Base-by-base conservation (phyloP, 371 early-diverging fungal species). In the Syncephalis plumigaleata region DNA sequence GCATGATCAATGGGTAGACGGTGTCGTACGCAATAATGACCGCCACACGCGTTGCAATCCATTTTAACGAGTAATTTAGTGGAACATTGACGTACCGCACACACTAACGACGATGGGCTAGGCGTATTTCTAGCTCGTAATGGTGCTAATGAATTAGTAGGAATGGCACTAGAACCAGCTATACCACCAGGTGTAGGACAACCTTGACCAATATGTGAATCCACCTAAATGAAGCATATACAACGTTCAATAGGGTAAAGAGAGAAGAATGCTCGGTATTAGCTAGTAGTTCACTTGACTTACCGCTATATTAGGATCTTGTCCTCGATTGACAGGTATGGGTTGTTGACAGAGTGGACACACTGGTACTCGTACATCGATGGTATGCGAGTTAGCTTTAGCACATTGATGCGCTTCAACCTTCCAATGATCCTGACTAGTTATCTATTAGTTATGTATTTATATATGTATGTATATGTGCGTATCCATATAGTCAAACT, bases 11-110 rank as follows among this genome's bases (percentile, higher is more conserved):
- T 43, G 26, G 63, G 72, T n/a, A 74, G 46, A 27, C 78, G 61
- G 59, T 78, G 78, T 43, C 75, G 74, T 39, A 78, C 65, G 53
- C 78, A 78, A 49, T 62, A 78, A 8, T 70, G 61, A n/a, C 66
- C 55, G 3, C 62, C 58, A 51, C 78, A 78, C 18, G 61, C 65
- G 44, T 67, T 53, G 49, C 78, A 78, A 18, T 66, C 47, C 53
- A 76, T 65, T 5, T 71, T 73, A 5, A 78, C 73, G 9, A 73
- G 52, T 36, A 68, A 54, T 37, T 72, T 66, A 27, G 68, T 67
- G 45, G 66, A 68, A 45, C 78, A 78, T 3, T 62, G 70, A 37
- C 58, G 61, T 47, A 59, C 56, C 15, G 61, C 59, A 49, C 78
- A 78, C n/a, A 66, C 49, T 45, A 76, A 72, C 42, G n/a, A n/a